Conservation (phyloP, 2,329 filamentous ascomycete species). For the Biscogniauxia mediterranea region DNA sequence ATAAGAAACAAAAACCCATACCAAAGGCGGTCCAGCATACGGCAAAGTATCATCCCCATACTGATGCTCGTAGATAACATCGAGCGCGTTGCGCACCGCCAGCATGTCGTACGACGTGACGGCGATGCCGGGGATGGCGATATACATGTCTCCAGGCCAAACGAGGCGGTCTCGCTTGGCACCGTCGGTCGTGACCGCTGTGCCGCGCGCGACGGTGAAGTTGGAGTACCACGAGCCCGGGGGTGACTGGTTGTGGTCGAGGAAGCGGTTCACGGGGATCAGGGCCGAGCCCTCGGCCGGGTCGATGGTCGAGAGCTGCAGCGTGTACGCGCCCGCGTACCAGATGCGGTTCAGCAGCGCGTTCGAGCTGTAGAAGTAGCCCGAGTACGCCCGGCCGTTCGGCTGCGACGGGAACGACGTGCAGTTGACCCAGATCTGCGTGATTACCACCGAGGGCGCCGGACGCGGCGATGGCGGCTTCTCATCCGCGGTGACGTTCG, state of each 20-base stretch:
- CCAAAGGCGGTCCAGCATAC: slow-evolving; percentile 46
- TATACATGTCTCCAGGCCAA: slow-evolving; percentile 61
- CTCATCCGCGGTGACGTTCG: slow-evolving; percentile 2
- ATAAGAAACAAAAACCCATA: slow-evolving; percentile 6
- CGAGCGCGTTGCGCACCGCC: slow-evolving; percentile 48
- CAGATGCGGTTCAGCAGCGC: slow-evolving; percentile 52
- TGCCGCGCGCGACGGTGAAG: slow-evolving; percentile 32
- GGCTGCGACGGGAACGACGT: slow-evolving; percentile 43
- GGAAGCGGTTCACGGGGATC: slow-evolving; percentile 13
- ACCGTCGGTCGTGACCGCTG: slow-evolving; percentile 45
- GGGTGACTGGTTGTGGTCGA: slow-evolving; percentile 14
- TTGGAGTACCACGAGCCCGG: slow-evolving; percentile 33
- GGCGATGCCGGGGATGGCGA: slow-evolving; percentile 52
- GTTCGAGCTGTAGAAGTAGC: slow-evolving; percentile 52
- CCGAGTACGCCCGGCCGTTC: slow-evolving; percentile 49
- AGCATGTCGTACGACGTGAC: slow-evolving; percentile 54
- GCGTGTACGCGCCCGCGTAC: slow-evolving; percentile 49
- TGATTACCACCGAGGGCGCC: slow-evolving; percentile 33
- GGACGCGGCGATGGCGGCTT: slow-evolving; percentile 7
- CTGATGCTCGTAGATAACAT: slow-evolving; percentile 47
- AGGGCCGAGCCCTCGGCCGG: slow-evolving; percentile 19
- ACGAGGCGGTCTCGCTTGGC: slow-evolving; percentile 59
- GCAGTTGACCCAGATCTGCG: slow-evolving; percentile 38
- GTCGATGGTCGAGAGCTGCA: slow-evolving; percentile 35
- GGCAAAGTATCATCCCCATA: slow-evolving; percentile 45